These are phyloP conservation scores for Paracoccidioides lutzii DNA, from an alignment of 2,329 filamentous ascomycete species.

Conservation along the genomic window DNA sequence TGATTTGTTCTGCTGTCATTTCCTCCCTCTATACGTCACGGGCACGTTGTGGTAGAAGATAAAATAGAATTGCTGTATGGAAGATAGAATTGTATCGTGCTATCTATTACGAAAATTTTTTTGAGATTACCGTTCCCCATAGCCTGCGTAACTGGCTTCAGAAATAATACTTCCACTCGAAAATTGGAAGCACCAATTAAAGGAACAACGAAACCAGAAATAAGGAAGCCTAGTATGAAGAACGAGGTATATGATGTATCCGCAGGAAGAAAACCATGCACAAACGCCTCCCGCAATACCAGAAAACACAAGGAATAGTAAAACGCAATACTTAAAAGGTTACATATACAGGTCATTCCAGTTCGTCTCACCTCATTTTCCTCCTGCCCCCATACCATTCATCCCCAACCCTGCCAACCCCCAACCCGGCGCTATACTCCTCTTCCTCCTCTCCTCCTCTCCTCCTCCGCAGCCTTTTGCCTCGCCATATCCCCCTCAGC, in stretches of 20 bases:
- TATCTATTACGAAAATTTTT: too few species aligned
- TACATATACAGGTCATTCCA: background rate
- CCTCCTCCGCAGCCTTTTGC: constrained; percentile 12
- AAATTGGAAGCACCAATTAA: too few species aligned
- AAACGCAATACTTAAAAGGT: background rate
- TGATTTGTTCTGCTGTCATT: too few species aligned
- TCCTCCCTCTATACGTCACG: too few species aligned
- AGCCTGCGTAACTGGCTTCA: too few species aligned
- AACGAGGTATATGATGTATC: background rate
- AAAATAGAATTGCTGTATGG: too few species aligned
- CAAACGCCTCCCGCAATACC: background rate
- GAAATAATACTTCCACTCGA: too few species aligned
- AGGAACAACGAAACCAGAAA: too few species aligned
- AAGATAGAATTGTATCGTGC: too few species aligned
- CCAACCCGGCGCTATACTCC: constrained; percentile 10
- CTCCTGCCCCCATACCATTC: constrained; percentile 21
- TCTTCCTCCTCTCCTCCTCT: constrained; percentile 17
- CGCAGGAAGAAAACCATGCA: background rate
- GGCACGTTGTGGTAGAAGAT: too few species aligned
- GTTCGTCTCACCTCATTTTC: background rate
- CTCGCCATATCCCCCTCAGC: constrained; percentile 12
- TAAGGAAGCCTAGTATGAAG: background rate
- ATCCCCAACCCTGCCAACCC: constrained; percentile 10
- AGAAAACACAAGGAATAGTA: background rate
- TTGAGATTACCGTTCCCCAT: too few species aligned